These are phyloP conservation scores for Phytopythium montanum DNA, from an alignment of 352 stramenopile genomes.

Conservation along the genomic window DNA sequence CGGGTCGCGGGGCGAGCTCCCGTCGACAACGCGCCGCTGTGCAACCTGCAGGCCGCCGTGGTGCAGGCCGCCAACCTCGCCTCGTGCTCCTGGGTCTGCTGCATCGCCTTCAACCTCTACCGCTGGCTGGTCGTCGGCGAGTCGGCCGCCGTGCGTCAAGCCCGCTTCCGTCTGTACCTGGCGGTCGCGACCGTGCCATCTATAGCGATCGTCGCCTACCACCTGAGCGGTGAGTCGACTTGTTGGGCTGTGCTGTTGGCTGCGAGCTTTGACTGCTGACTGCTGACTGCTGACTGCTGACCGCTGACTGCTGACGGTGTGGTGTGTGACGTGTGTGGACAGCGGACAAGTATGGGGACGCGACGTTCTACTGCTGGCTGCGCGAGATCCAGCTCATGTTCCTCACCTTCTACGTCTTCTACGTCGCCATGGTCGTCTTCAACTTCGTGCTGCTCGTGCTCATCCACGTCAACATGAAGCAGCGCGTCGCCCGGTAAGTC, in stretches of 20 bases:
- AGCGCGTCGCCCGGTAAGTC: slow-evolving; percentile 43
- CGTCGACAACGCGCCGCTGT: slow-evolving; percentile 38
- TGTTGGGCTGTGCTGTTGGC: too few species aligned
- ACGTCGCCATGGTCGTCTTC: slow-evolving; percentile 61
- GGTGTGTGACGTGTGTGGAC: neutral
- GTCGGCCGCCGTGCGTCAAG: slow-evolving; percentile 58
- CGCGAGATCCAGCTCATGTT: slow-evolving; percentile 61
- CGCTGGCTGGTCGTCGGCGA: slow-evolving; percentile 75
- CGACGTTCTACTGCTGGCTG: slow-evolving; percentile 85
- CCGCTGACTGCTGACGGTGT: neutral
- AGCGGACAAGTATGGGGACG: slow-evolving; percentile 66
- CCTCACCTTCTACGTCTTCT: slow-evolving; percentile 75
- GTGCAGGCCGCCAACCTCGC: slow-evolving; percentile 53
- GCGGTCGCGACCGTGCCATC: slow-evolving; percentile 48
- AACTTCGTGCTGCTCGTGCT: slow-evolving; percentile 65
- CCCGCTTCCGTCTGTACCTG: slow-evolving; percentile 54
- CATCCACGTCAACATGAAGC: slow-evolving; percentile 65
- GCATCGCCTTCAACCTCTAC: slow-evolving; percentile 81
- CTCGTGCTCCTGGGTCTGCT: slow-evolving; percentile 70
- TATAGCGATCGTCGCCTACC: slow-evolving; percentile 45
- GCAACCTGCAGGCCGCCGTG: slow-evolving; percentile 48
- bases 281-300: neutral
- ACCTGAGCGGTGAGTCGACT: slow-evolving; percentile 31
- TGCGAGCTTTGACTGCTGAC: neutral
- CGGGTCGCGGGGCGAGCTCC: slow-evolving; percentile 54